These are phyloP conservation scores for Quercus engelmannii DNA, from an alignment of 306 rosid species.

Conservation along the genomic window DNA sequence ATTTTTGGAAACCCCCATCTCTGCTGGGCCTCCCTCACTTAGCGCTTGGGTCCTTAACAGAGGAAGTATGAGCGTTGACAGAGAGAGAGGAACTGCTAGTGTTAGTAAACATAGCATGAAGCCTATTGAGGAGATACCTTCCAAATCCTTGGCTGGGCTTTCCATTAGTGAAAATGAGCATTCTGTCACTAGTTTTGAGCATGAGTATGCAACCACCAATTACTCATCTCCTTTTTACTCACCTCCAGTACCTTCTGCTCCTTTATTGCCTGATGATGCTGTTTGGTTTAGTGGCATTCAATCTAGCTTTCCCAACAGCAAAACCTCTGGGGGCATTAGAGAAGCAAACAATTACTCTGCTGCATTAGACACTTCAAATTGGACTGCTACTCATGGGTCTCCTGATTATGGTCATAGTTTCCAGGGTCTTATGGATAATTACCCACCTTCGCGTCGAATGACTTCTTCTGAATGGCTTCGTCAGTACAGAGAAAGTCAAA, in stretches of 20 bases:
- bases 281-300: constrained; percentile 51
- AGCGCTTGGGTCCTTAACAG: constrained; percentile 81
- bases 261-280: constrained; percentile 73
- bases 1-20: constrained; percentile 39
- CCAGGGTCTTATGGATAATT: constrained; percentile 32
- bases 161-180: constrained; percentile 36
- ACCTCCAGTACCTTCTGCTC: constrained; percentile 85
- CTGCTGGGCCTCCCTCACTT: constrained; percentile 91
- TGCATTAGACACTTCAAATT: constrained; percentile 42
- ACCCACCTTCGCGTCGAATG: constrained; percentile 59
- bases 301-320: constrained; percentile 29
- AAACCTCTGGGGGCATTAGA: constrained; percentile 13
- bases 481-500: constrained; percentile 63
- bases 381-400: constrained; percentile 44
- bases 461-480: constrained; percentile 98
- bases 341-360: constrained; percentile 18
- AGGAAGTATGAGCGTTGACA: constrained; percentile 40
- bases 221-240: constrained; percentile 50
- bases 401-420: constrained; percentile 39
- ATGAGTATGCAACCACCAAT: constrained; percentile 26
- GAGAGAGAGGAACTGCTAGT: constrained; percentile 39
- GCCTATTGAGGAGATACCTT: constrained; percentile 63
- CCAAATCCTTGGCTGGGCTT: constrained; percentile 41
- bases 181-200: constrained; percentile 17
- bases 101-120: constrained; percentile 38